Conservation (phyloP, 2,329 filamentous ascomycete genomes). For the Herpotrichia juniperi region DNA sequence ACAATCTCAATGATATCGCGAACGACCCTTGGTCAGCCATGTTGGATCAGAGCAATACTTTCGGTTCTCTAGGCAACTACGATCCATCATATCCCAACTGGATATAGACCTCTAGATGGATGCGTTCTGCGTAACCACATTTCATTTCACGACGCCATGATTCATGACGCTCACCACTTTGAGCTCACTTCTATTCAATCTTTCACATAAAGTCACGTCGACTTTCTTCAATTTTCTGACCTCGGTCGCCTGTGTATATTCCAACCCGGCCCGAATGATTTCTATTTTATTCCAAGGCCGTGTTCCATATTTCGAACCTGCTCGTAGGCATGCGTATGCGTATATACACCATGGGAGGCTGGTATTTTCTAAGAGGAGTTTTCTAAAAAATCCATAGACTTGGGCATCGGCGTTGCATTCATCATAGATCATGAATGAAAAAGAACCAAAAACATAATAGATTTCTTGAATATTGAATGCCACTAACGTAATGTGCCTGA, state of each 20-base stretch:
- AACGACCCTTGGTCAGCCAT: conserved; percentile 41
- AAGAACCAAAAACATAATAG: conserved; percentile 7
- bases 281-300: conserved; percentile 23
- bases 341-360: conserved; percentile 21
- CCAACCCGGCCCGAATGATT: conserved; percentile 26
- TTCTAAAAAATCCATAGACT: conserved; percentile 32
- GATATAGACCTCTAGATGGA: conserved; percentile 32
- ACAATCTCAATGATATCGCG: conserved; percentile 33
- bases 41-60: conserved; percentile 33
- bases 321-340: conserved; percentile 14
- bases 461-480: neutral
- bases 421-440: conserved; percentile 19
- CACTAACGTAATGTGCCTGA: neutral
- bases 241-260: conserved; percentile 45
- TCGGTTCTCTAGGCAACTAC: conserved; percentile 29
- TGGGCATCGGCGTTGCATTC: conserved; percentile 25
- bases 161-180: conserved; percentile 40
- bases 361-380: conserved; percentile 8
- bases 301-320: conserved; percentile 24
- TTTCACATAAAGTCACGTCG: conserved; percentile 10
- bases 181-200: neutral
- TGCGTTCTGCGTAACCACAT: conserved; percentile 6
- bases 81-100: conserved; percentile 36
- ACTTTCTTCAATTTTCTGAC: conserved; percentile 19
- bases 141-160: conserved; percentile 39